phyloP scores from a whole-genome alignment of 2,329 filamentous ascomycete species.

The Zelopaecilomyces penicillatus region DNA sequence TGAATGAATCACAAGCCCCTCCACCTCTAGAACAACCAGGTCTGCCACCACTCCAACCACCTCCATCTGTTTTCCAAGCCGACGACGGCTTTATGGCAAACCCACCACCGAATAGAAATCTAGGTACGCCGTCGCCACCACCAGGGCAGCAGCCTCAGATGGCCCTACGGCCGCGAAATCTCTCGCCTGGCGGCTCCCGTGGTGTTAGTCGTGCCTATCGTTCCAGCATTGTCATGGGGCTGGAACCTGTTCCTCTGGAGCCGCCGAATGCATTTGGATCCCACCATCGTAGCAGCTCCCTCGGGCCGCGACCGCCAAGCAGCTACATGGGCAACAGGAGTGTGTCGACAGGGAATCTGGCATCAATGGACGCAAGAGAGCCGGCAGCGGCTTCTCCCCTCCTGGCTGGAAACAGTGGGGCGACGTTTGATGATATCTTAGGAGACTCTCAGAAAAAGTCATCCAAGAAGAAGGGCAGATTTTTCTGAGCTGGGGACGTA shows the following conservation, averaged over 20 bases:
- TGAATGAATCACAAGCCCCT: constrained; percentile 19
- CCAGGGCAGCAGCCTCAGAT: constrained; percentile 20
- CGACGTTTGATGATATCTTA: constrained; percentile 43
- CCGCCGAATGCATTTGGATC: constrained; percentile 19
- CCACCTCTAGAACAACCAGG: constrained; percentile 22
- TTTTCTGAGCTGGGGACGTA: constrained; percentile 22
- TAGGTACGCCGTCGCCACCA: constrained; percentile 20
- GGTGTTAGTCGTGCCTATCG: constrained; percentile 27
- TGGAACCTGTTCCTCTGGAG: constrained; percentile 34
- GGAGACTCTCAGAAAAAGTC: constrained; percentile 25
- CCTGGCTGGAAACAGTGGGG: constrained; percentile 20
- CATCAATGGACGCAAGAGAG: constrained; percentile 15
- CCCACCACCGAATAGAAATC: constrained; percentile 11
- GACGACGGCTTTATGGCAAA: constrained; percentile 19
- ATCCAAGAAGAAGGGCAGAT: constrained; percentile 30
- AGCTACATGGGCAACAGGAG: constrained; percentile 25
- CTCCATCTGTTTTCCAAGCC: constrained; percentile 26
- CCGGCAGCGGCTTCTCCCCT: constrained; percentile 12
- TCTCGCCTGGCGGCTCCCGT: constrained; percentile 24
- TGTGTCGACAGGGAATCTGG: constrained; percentile 28
- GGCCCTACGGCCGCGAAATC: constrained; percentile 29
- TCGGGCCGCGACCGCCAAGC: constrained; percentile 24
- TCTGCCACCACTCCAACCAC: constrained; percentile 32
- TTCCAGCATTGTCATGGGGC: constrained; percentile 35
- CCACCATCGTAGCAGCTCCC: constrained; percentile 28